Conservation (phyloP, 2,329 filamentous ascomycete species). For the Alternaria conjuncta region DNA sequence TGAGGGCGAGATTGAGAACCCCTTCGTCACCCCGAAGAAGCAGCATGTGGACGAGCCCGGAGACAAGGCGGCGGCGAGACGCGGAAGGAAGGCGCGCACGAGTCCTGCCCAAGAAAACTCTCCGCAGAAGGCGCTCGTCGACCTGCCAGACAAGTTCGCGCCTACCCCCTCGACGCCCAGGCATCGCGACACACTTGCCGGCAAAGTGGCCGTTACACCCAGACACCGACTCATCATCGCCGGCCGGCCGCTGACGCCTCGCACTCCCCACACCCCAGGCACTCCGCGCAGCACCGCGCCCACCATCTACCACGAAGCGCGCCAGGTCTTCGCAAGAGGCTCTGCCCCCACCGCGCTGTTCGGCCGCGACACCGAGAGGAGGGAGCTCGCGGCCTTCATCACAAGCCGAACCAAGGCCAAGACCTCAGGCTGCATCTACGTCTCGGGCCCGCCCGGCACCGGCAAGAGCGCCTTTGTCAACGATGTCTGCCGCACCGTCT, state of each 20-base stretch:
- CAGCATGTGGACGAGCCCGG: slow-evolving; percentile 51
- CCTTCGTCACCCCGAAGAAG: slow-evolving; percentile 53
- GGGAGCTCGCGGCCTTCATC: slow-evolving; percentile 74
- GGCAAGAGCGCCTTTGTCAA: slow-evolving; percentile 95
- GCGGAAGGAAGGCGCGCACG: slow-evolving; percentile 39
- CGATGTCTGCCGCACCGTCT: slow-evolving; percentile 72
- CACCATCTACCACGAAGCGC: slow-evolving; percentile 85
- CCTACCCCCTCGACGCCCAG: slow-evolving; percentile 73
- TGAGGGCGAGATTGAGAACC: slow-evolving; percentile 73
- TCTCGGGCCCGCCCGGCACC: slow-evolving; percentile 94
- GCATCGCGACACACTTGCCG: slow-evolving; percentile 77
- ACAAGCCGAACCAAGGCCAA: slow-evolving; percentile 64
- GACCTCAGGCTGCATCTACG: slow-evolving; percentile 83
- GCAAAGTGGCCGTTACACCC: slow-evolving; percentile 75
- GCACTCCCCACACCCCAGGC: slow-evolving; percentile 76
- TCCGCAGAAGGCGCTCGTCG: slow-evolving; percentile 54
- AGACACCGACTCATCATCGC: slow-evolving; percentile 81
- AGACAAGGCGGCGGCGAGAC: slow-evolving; percentile 45
- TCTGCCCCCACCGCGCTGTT: slow-evolving; percentile 76
- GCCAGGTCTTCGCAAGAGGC: slow-evolving; percentile 84
- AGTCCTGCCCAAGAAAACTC: slow-evolving; percentile 57
- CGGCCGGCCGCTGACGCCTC: slow-evolving; percentile 76
- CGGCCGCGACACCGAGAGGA: slow-evolving; percentile 73
- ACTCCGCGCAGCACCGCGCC: slow-evolving; percentile 70
- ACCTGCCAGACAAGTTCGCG: slow-evolving; percentile 56